phyloP scores from a whole-genome alignment of 345 rosid species.

The Stellera chamaejasme region DNA sequence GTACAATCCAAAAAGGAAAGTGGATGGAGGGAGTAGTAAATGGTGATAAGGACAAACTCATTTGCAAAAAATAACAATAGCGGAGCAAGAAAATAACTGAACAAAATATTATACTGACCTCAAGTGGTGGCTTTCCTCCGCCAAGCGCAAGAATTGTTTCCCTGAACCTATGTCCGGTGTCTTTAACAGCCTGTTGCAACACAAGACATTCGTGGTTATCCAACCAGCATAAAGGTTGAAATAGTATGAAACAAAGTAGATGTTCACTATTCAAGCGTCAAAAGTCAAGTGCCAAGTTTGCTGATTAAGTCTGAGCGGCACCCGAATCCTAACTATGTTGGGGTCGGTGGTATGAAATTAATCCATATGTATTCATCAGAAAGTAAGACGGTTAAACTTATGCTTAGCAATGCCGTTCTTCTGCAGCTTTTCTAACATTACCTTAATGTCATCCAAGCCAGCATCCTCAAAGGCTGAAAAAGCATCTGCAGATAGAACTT shows the following conservation, averaged over 20 bases:
- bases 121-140: slow-evolving; percentile 79
- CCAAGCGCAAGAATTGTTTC: slow-evolving; percentile 90
- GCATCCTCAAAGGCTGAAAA: slow-evolving; percentile 96
- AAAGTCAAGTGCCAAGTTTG: neutral
- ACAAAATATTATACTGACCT: slow-evolving; percentile 31
- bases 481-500: slow-evolving; percentile 94
- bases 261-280: neutral
- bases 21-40: too few relatives aligned
- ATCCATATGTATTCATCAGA: neutral
- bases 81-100: neutral
- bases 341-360: neutral
- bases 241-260: too few relatives aligned
- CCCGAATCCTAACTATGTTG: too few relatives aligned
- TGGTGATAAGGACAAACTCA: too few relatives aligned
- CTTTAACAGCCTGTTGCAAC: slow-evolving; percentile 65
- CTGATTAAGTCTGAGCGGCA: neutral
- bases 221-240: too few relatives aligned
- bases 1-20: too few relatives aligned
- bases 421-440: slow-evolving; percentile 18
- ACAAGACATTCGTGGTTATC: slow-evolving; percentile 5
- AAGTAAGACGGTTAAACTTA: neutral
- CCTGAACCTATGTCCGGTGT: slow-evolving; percentile 65
- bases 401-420: slow-evolving; percentile 1
- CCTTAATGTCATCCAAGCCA: slow-evolving; percentile 71
- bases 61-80: neutral